phyloP scores from a whole-genome alignment of 2,329 filamentous ascomycete species.

The Neurospora crassa region DNA sequence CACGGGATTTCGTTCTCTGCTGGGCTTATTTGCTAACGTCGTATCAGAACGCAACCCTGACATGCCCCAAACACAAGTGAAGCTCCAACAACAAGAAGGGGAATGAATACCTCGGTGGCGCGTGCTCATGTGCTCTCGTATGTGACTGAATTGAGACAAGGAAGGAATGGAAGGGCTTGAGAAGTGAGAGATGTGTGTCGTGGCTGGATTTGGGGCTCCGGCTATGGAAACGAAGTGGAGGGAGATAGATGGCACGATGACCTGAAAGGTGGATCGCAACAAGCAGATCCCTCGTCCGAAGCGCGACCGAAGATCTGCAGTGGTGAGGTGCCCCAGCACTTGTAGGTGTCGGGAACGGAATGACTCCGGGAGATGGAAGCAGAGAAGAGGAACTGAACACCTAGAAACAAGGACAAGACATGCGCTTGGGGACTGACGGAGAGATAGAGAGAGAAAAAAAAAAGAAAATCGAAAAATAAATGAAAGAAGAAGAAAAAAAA shows the following conservation, averaged over 20 bases:
- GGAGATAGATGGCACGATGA: neutral
- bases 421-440: neutral
- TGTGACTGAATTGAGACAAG: neutral
- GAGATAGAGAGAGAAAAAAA: neutral
- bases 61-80: neutral
- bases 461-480: neutral
- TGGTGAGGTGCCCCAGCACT: neutral
- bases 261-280: neutral
- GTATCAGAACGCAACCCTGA: neutral
- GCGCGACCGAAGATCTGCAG: neutral
- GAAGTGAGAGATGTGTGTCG: neutral
- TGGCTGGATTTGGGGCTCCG: neutral
- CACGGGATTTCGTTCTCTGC: neutral
- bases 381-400: neutral
- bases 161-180: neutral
- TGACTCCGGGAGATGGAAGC: neutral
- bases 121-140: neutral
- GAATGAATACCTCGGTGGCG: neutral
- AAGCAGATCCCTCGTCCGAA: conserved; percentile 1
- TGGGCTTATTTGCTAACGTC: neutral
- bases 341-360: neutral
- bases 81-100: neutral
- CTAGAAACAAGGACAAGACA: neutral
- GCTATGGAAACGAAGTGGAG: neutral
- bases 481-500: neutral